Evolutionary conservation across 106 monocot genomes (phyloP).

Genomic region (Platanthera guangdongensis): DNA sequence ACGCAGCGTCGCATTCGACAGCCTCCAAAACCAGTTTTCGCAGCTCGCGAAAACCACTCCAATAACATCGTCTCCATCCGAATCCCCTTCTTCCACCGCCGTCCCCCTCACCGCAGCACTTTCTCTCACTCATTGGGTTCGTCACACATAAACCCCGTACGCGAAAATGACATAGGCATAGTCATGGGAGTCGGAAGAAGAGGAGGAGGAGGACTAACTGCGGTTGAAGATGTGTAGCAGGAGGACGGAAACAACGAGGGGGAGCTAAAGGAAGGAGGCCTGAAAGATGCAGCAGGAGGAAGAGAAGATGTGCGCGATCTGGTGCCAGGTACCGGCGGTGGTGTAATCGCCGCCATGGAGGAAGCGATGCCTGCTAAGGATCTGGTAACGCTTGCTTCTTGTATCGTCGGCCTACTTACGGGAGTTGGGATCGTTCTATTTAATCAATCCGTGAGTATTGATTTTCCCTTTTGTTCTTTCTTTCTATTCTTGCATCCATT

Average conservation of each 20-base stretch:
- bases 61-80: neutral
- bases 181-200: neutral
- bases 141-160: neutral
- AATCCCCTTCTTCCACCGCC: neutral
- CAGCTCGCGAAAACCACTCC: neutral
- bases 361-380: slow-evolving; percentile 25
- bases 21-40: neutral
- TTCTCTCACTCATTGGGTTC: neutral
- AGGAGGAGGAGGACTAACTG: neutral
- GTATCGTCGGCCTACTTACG: slow-evolving; percentile 75
- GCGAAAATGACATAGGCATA: neutral
- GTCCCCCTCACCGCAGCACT: neutral
- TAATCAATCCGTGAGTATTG: slow-evolving; percentile 42
- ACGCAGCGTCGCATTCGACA: neutral
- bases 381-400: slow-evolving; percentile 53
- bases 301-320: neutral
- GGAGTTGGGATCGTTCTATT: slow-evolving; percentile 75
- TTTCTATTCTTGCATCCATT: neutral
- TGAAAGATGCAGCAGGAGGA: neutral
- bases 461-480: neutral
- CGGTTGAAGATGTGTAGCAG: slow-evolving; percentile 1
- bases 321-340: neutral
- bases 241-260: neutral
- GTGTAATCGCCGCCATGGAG: slow-evolving; percentile 4
- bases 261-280: neutral